These are phyloP conservation scores for Fusarium albosuccineum DNA, from an alignment of 2,329 filamentous ascomycete genomes.

Conservation along the genomic window DNA sequence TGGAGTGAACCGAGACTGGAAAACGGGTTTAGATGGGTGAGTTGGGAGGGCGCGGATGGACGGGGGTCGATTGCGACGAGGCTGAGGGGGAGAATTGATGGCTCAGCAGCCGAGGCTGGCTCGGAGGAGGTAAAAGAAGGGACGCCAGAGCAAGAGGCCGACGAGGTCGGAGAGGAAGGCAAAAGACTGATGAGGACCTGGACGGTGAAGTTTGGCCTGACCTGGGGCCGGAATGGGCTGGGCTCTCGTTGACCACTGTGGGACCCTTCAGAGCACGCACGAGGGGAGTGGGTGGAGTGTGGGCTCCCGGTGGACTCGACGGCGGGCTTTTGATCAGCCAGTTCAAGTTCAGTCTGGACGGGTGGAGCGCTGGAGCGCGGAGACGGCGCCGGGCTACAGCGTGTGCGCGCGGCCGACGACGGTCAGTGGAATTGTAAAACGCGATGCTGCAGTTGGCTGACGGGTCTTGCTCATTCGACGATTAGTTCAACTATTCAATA, in stretches of 20 bases:
- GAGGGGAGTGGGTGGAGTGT: conserved; percentile 31
- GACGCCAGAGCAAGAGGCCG: conserved; percentile 28
- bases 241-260: conserved; percentile 36
- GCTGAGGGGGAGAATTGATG: conserved; percentile 27
- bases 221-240: conserved; percentile 45
- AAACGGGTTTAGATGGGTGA: conserved; percentile 23
- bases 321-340: conserved; percentile 27
- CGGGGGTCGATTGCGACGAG: conserved; percentile 15
- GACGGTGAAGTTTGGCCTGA: conserved; percentile 47
- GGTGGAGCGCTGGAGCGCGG: conserved; percentile 7
- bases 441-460: background rate
- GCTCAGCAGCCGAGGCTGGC: conserved; percentile 34
- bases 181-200: conserved; percentile 41
- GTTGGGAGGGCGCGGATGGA: background rate
- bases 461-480: no score
- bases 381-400: background rate
- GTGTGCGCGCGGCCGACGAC: background rate
- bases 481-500: background rate
- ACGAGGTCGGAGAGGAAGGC: conserved; percentile 28
- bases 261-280: conserved; percentile 8
- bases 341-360: conserved; percentile 24
- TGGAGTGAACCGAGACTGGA: conserved; percentile 38
- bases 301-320: conserved; percentile 11
- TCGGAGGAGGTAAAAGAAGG: conserved; percentile 25
- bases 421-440: background rate